Conservation (phyloP, 1,139 yeast genomes). For the Kurtzmaniella quercitrusa region DNA sequence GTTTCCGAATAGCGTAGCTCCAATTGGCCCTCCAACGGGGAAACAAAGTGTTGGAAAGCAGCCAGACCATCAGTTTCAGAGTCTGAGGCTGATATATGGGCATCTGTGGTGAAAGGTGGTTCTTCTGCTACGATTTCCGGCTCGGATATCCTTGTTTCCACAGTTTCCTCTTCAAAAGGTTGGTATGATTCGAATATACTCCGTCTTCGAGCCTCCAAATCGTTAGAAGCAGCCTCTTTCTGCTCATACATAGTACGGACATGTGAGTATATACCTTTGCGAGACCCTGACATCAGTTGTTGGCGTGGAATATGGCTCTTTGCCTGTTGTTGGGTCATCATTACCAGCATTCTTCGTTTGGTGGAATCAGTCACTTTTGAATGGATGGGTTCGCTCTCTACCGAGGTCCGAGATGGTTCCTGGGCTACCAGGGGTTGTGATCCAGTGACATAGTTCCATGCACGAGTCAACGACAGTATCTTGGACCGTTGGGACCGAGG, state of each 20-base stretch:
- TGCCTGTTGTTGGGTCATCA: background rate
- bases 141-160: background rate
- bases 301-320: background rate
- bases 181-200: background rate
- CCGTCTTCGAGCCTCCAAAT: slow-evolving; percentile 1
- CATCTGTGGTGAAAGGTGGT: too few species aligned
- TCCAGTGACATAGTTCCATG: background rate
- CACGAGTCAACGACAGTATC: slow-evolving; percentile 1
- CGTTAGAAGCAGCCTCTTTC: background rate
- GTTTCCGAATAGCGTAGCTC: background rate
- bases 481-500: background rate
- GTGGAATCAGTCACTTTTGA: background rate
- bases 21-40: slow-evolving; percentile 1
- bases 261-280: background rate
- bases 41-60: background rate
- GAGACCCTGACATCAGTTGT: background rate
- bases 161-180: background rate
- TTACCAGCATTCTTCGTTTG: slow-evolving; percentile 1
- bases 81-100: background rate
- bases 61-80: background rate
- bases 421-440: background rate
- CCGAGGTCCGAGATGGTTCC: background rate
- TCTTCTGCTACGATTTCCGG: too few species aligned
- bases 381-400: background rate
- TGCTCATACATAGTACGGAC: background rate